Percentiles rank a stretch among this genome's conserved stretches.
Evolutionary conservation across 495 filamentous ascomycete genomes (phyloP).

Genomic region (Parathielavia appendiculata): DNA sequence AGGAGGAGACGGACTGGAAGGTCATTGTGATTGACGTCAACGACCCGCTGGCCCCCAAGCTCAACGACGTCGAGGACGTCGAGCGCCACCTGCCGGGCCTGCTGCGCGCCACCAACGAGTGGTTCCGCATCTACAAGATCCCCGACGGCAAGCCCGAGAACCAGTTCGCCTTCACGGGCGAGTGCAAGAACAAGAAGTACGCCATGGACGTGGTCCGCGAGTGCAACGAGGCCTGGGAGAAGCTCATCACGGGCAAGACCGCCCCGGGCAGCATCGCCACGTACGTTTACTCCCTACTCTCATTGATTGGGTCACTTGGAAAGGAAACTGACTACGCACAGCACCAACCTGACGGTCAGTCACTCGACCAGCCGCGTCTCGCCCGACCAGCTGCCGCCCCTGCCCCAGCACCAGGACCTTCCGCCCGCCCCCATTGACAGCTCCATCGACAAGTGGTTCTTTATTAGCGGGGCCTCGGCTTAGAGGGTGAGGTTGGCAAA

Average conservation of each 20-base stretch:
- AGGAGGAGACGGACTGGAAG: conserved; percentile 99
- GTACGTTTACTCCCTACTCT: conserved; percentile 50
- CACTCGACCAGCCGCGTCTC: conserved; percentile 64
- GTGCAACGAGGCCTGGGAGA: conserved; percentile 96
- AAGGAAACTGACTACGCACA: conserved; percentile 29
- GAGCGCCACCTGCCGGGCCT: conserved; percentile 97
- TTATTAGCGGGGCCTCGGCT: conserved; percentile 95
- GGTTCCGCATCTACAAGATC: conserved; percentile 99
- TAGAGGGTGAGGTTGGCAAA: conserved; percentile 37
- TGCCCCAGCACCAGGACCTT: conserved; percentile 72
- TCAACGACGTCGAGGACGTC: conserved; percentile 98
- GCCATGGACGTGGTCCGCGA: conserved; percentile 91
- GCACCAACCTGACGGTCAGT: conserved; percentile 70
- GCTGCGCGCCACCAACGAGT: conserved; percentile 97
- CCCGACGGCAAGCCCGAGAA: conserved; percentile 99
- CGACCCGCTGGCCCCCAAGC: conserved; percentile 91
- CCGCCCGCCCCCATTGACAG: conserved; percentile 84
- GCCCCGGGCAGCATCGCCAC: conserved; percentile 68
- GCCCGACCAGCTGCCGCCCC: conserved; percentile 58
- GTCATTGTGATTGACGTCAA: conserved; percentile 99
- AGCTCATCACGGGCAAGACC: conserved; percentile 84
- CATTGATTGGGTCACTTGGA: no score
- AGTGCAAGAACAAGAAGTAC: conserved; percentile 99
- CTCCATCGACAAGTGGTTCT: conserved; percentile 99
- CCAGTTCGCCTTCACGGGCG: conserved; percentile 99